These are phyloP conservation scores for Delonix regia DNA, from an alignment of 306 rosid genomes.

Conservation along the genomic window DNA sequence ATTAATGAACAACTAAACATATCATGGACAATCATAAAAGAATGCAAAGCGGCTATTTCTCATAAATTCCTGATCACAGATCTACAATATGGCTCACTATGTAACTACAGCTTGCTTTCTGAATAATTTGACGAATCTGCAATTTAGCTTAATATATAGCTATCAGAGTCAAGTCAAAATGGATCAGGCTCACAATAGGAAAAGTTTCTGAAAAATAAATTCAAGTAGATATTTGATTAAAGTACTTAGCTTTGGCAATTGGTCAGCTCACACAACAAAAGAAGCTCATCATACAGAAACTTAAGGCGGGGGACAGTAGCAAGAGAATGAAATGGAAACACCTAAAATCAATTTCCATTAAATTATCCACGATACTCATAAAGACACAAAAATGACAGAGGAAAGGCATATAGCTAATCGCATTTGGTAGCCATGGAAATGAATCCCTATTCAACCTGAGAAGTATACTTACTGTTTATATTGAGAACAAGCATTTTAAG, in stretches of 20 bases:
- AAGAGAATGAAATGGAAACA: neutral
- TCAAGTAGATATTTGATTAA: conserved; percentile 13
- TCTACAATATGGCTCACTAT: conserved; percentile 3
- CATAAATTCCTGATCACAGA: neutral
- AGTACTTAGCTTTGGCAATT: conserved; percentile 20
- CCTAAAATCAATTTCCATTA: neutral
- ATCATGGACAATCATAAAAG: neutral
- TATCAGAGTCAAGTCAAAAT: neutral
- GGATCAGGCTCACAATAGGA: conserved; percentile 11
- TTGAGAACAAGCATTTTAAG: conserved; percentile 41
- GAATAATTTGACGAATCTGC: neutral
- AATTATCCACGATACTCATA: neutral
- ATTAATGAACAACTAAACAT: neutral
- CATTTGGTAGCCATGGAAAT: conserved; percentile 46
- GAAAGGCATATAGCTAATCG: conserved; percentile 37
- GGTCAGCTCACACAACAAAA: conserved; percentile 4
- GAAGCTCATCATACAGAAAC: neutral
- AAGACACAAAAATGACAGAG: neutral
- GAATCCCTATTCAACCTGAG: conserved; percentile 46
- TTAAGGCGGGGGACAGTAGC: neutral
- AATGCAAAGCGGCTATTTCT: neutral
- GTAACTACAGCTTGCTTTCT: neutral
- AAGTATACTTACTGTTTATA: conserved; percentile 39
- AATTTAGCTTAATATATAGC: neutral
- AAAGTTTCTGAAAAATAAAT: neutral